Evolutionary conservation across 1,139 yeast species (phyloP), one percentile per base, ranked within the genome.

Genomic region (Yamadazyma diospyri): DNA sequence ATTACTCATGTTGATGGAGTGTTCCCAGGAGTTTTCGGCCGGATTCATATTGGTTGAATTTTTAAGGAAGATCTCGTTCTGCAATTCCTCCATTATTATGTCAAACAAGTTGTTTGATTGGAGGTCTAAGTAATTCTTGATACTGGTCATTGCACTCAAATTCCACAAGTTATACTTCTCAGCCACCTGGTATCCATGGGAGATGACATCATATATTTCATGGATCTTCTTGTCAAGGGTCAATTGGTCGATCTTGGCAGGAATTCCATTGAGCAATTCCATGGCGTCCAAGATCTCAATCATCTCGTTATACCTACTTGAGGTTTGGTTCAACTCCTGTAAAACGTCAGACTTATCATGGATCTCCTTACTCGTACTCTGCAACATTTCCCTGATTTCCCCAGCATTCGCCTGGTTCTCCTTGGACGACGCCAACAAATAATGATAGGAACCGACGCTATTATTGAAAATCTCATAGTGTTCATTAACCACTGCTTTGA

Each of bases 401-500:
- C 59, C 51, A 12, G 83, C 64, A 23, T 74, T 76, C 6, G 64
- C 54, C 45, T 81, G 85, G 4, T 86, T 76, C 21, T 76, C 69
- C 15, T 71, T 59, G 18, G 85, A 62, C 1, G 78, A 64, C 29
- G 73, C 67, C 6, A 81, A 72, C 3, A 81, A 69, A 19, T 71
- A 61, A 35, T 85, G 78, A 51, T 83, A 86, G 0, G 88, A 79
- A 1, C 94, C 94, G 34, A 86, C 76, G 40, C 88, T 79, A 42
- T 79, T 80, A 53, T 86, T 88, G 61, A 89, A 89, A 2, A 86
- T 79, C 53, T 86, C 94, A 54, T 83, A 84, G 51, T 89, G 82
- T 36, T 84, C 85, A 45, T 80, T 81, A 16, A 88, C 97, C 4
- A 89, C 88, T 21, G 63, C 60, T 40, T 82, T 72, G 31, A 89